Percentiles rank a stretch among this genome's conserved stretches.
These are phyloP conservation scores for Didymella sp. DNA, from an alignment of 2,329 filamentous ascomycete species.

Conservation along the genomic window DNA sequence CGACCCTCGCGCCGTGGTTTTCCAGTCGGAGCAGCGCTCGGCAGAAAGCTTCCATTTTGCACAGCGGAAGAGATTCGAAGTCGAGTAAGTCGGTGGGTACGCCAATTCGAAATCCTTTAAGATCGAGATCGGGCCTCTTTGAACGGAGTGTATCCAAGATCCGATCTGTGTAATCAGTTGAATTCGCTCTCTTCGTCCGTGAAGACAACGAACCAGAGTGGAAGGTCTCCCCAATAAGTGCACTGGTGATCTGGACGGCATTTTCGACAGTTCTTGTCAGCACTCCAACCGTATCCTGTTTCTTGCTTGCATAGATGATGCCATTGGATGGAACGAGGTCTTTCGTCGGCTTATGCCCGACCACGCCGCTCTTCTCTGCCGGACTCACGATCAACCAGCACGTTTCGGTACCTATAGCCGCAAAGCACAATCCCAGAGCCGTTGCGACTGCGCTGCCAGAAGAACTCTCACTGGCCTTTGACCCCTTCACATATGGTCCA, in stretches of 20 bases:
- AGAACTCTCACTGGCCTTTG: slow-evolving; percentile 67
- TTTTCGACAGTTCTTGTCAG: slow-evolving; percentile 62
- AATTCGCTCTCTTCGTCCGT: neutral
- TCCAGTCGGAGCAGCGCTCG: slow-evolving; percentile 9
- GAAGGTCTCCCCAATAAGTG: slow-evolving; percentile 48
- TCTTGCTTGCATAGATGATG: slow-evolving; percentile 66
- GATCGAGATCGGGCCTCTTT: neutral
- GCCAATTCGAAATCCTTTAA: slow-evolving; percentile 19
- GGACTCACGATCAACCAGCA: slow-evolving; percentile 26
- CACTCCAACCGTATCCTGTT: slow-evolving; percentile 60
- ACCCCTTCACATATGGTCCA: slow-evolving; percentile 64
- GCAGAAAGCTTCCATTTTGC: slow-evolving; percentile 14
- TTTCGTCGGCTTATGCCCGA: slow-evolving; percentile 32
- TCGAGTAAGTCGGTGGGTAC: slow-evolving; percentile 7
- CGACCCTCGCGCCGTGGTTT: slow-evolving; percentile 16
- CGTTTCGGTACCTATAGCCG: slow-evolving; percentile 63
- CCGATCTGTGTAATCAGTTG: neutral
- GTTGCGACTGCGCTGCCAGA: slow-evolving; percentile 65
- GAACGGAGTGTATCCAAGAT: neutral
- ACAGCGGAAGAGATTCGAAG: neutral
- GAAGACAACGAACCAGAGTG: neutral
- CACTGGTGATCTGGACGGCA: slow-evolving; percentile 48
- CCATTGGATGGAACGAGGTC: slow-evolving; percentile 64
- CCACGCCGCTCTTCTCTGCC: slow-evolving; percentile 25
- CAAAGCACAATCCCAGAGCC: slow-evolving; percentile 63